A percentile compares a stretch with the other conserved stretches of the same genome.
Evolutionary conservation across 257 asterid species (phyloP).

Genomic region (Salvia splendens): DNA sequence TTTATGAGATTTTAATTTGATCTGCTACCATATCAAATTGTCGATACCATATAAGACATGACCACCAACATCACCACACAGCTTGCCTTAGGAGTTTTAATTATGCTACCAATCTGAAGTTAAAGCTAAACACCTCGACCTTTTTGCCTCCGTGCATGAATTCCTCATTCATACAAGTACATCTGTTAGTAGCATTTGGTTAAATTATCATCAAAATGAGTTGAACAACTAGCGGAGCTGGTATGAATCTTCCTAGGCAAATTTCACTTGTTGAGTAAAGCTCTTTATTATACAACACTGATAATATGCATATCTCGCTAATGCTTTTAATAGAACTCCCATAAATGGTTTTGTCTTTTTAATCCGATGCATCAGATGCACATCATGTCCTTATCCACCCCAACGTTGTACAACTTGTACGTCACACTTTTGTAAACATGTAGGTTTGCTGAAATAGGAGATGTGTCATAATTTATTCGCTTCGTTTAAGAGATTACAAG

Average conservation of each 20-base stretch:
- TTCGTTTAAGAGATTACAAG: constrained; percentile 11
- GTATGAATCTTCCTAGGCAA: not conserved
- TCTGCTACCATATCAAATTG: not conserved
- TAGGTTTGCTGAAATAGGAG: constrained; percentile 20
- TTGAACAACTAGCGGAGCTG: not conserved
- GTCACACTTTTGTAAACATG: not conserved
- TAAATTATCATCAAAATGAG: not conserved
- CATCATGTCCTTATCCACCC: not conserved
- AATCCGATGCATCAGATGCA: not conserved
- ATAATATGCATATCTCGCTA: too few relatives aligned
- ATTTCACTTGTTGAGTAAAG: not conserved
- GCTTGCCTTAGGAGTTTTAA: not conserved
- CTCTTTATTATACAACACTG: too few relatives aligned
- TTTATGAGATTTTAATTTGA: not conserved
- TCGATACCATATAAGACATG: not conserved
- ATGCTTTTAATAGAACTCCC: too few relatives aligned
- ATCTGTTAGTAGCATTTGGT: not conserved
- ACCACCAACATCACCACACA: not conserved
- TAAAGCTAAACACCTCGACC: too few relatives aligned
- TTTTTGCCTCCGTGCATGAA: not conserved
- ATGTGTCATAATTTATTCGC: constrained; percentile 3
- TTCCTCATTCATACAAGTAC: not conserved
- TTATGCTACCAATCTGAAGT: too few relatives aligned
- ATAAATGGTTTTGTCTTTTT: too few relatives aligned
- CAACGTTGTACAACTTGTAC: not conserved